Percentiles rank a stretch among this genome's conserved stretches.
Conservation (phyloP, 345 rosid species). For the Kandelia obovata region DNA sequence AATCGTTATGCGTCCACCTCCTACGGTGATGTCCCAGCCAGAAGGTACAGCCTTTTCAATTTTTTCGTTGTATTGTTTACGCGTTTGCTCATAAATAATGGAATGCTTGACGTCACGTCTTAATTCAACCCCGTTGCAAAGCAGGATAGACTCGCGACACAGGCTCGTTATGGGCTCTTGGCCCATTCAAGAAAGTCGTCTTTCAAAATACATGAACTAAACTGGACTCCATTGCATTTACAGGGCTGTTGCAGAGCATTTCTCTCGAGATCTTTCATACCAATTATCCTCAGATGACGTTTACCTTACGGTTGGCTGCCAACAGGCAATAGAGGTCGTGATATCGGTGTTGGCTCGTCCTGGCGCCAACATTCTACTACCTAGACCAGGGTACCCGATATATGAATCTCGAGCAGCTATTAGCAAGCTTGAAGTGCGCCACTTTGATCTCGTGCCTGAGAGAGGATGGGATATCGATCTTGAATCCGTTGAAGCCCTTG, state of each 20-base stretch:
- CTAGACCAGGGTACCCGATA: constrained; percentile 31
- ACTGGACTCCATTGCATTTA: background rate
- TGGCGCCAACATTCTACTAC: constrained; percentile 33
- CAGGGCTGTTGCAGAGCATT: constrained; percentile 38
- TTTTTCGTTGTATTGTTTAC: too few relatives aligned
- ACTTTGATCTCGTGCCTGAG: constrained; percentile 32
- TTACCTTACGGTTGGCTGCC: constrained; percentile 27
- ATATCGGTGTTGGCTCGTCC: constrained; percentile 25
- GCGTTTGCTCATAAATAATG: too few relatives aligned
- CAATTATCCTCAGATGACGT: constrained; percentile 30
- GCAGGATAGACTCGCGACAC: too few relatives aligned
- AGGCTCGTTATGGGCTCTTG: too few relatives aligned
- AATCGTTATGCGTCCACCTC: too few relatives aligned
- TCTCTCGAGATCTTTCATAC: constrained; percentile 26
- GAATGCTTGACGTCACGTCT: too few relatives aligned
- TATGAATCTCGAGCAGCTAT: constrained; percentile 21
- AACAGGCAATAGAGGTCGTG: constrained; percentile 26
- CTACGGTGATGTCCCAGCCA: too few relatives aligned
- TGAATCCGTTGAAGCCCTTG: constrained; percentile 24
- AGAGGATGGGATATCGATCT: constrained; percentile 42
- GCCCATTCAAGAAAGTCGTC: too few relatives aligned
- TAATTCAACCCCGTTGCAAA: too few relatives aligned
- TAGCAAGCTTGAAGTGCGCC: constrained; percentile 25
- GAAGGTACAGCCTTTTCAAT: too few relatives aligned
- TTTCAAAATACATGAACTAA: too few relatives aligned